phyloP scores from a whole-genome alignment of 108 stramenopile species.

The Aurantiochytrium sp. region DNA sequence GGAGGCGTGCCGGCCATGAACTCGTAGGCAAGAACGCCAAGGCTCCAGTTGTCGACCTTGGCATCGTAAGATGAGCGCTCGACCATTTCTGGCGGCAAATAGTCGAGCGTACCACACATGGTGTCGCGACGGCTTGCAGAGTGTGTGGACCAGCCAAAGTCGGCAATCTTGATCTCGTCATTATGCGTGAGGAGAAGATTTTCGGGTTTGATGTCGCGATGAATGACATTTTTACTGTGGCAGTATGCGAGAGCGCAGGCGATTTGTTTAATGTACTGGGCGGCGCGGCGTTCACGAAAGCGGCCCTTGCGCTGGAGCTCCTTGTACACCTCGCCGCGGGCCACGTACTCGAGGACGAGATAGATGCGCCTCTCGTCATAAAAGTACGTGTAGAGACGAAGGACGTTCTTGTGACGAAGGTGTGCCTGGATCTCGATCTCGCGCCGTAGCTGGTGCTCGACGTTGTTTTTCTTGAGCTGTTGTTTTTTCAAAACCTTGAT shows the following conservation, averaged over 20 bases:
- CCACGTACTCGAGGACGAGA: slow-evolving; percentile 90
- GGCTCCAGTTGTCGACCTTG: slow-evolving; percentile 80
- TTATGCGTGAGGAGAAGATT: slow-evolving; percentile 82
- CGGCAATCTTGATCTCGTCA: slow-evolving; percentile 95
- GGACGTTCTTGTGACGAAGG: slow-evolving; percentile 82
- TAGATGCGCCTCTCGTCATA: slow-evolving; percentile 92
- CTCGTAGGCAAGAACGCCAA: slow-evolving; percentile 58
- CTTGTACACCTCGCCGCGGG: slow-evolving; percentile 94
- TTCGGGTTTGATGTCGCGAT: slow-evolving; percentile 98
- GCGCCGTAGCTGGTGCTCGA: slow-evolving; percentile 92
- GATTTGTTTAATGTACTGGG: slow-evolving; percentile 78
- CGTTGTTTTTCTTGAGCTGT: slow-evolving; percentile 88
- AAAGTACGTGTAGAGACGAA: slow-evolving; percentile 97
- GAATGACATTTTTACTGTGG: slow-evolving; percentile 92
- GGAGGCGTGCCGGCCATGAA: slow-evolving; percentile 30
- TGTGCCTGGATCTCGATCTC: slow-evolving; percentile 99
- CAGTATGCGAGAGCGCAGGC: slow-evolving; percentile 80
- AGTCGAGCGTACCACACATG: slow-evolving; percentile 95
- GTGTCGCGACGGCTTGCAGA: slow-evolving; percentile 80
- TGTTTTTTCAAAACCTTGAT: slow-evolving; percentile 89
- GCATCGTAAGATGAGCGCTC: slow-evolving; percentile 80
- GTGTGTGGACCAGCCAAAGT: slow-evolving; percentile 99
- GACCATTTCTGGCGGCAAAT: slow-evolving; percentile 97
- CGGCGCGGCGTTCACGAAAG: slow-evolving; percentile 71
- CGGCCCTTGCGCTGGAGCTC: slow-evolving; percentile 52